A percentile compares a stretch with the other conserved stretches of the same genome.
These are phyloP conservation scores for Lentinula novae-zelandiae DNA, from an alignment of 1,284 basidiomycete species.

Conservation along the genomic window DNA sequence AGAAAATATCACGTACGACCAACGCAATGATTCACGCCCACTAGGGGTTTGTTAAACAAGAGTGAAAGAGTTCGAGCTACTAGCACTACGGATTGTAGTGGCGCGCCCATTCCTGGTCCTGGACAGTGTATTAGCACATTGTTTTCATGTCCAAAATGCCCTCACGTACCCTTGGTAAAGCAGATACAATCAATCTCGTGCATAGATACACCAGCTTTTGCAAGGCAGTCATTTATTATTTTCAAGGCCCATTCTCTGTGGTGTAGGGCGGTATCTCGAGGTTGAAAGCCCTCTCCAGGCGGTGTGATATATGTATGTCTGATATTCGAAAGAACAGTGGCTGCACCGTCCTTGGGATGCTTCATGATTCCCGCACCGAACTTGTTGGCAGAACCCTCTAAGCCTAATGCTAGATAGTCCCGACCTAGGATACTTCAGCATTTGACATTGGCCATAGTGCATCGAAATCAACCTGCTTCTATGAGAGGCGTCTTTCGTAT, in stretches of 20 bases:
- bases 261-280: conserved; percentile 92
- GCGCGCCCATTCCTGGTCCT: conserved; percentile 99
- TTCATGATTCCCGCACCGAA: conserved; percentile 94
- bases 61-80: conserved; percentile 93
- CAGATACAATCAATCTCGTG: conserved; percentile 91
- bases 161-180: conserved; percentile 83
- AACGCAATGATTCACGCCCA: conserved; percentile 98
- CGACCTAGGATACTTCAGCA: conserved; percentile 36
- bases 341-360: conserved; percentile 70
- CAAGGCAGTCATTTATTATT: conserved; percentile 82
- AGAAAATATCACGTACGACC: conserved; percentile 67
- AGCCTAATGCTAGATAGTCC: conserved; percentile 74
- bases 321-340: conserved; percentile 75
- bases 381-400: conserved; percentile 98
- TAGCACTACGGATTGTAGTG: conserved; percentile 91
- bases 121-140: conserved; percentile 7
- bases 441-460: background rate
- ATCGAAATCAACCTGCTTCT: conserved; percentile 26
- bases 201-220: conserved; percentile 67
- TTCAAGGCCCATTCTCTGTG: conserved; percentile 91
- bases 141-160: background rate
- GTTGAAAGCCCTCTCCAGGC: conserved; percentile 95
- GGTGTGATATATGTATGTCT: conserved; percentile 99
- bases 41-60: conserved; percentile 86
- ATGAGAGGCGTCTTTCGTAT: conserved; percentile 30